phyloP scores from a whole-genome alignment of 148 eudicot species.

The Rhododendron vialii region DNA sequence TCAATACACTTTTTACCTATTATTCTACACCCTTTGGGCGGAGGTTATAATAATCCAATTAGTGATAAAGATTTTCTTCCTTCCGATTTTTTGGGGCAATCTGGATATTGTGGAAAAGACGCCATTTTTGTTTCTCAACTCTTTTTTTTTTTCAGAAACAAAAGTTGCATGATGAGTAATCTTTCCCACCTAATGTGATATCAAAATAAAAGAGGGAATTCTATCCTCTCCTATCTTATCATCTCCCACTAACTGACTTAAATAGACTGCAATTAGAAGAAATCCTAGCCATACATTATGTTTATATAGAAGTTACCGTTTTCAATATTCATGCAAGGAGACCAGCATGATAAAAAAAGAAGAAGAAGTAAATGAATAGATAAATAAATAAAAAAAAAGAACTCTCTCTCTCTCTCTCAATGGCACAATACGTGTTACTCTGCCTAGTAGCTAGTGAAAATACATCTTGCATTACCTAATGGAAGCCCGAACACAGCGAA shows the following conservation, averaged over 20 bases:
- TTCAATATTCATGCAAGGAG: neutral
- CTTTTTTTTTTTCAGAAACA: neutral
- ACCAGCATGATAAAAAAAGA: neutral
- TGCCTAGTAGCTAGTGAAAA: neutral
- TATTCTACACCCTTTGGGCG: no score
- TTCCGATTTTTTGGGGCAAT: neutral
- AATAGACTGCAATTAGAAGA: neutral
- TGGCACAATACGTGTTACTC: neutral
- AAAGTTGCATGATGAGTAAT: neutral
- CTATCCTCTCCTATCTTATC: neutral
- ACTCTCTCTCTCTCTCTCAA: neutral
- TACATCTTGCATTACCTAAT: constrained; percentile 38
- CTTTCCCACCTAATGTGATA: neutral
- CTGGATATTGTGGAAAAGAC: neutral
- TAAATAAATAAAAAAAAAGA: neutral
- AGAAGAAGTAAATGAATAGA: neutral
- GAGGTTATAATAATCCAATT: no score
- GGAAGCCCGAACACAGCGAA: constrained; percentile 58
- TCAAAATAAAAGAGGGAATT: neutral
- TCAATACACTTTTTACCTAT: no score
- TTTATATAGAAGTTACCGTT: neutral
- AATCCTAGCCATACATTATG: neutral
- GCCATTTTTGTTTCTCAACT: neutral
- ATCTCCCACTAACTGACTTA: neutral
- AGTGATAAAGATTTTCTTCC: neutral